Evolutionary conservation across 495 filamentous ascomycete species (phyloP).

Genomic region (Astrothelium subdiscretum): DNA sequence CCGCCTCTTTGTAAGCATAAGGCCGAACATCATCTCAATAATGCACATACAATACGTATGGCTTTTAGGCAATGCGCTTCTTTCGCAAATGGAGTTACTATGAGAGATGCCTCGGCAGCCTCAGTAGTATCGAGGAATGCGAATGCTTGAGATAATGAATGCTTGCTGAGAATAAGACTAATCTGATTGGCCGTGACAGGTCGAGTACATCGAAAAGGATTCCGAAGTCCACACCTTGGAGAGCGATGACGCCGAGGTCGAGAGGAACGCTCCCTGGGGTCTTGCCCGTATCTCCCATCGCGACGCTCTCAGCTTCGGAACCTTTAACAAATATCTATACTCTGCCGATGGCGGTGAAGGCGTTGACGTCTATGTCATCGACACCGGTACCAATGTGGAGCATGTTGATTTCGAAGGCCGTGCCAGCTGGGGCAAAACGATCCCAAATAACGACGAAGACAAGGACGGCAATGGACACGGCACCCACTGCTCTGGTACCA

Average conservation of each 20-base stretch:
- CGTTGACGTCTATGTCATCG: constrained; percentile 97
- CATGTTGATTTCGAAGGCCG: constrained; percentile 97
- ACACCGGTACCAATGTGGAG: constrained; percentile 86
- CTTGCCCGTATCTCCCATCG: constrained; percentile 96
- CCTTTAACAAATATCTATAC: constrained; percentile 97
- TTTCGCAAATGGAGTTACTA: too few relatives aligned
- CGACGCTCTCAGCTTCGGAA: constrained; percentile 69
- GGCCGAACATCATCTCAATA: too few relatives aligned
- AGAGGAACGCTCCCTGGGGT: constrained; percentile 96
- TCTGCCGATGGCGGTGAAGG: constrained; percentile 86
- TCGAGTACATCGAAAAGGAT: constrained; percentile 94
- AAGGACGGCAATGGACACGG: constrained; percentile 96
- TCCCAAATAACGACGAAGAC: constrained; percentile 73
- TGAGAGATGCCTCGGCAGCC: too few relatives aligned
- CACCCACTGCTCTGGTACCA: constrained; percentile 97
- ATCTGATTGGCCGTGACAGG: constrained; percentile 39
- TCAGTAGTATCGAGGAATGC: background rate
- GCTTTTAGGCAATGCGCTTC: too few relatives aligned
- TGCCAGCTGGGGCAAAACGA: constrained; percentile 92
- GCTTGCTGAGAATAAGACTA: constrained; percentile 4
- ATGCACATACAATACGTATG: background rate
- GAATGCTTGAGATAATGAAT: constrained; percentile 4
- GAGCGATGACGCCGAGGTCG: constrained; percentile 37
- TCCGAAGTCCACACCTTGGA: constrained; percentile 74
- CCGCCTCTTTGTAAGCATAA: background rate